Conservation (phyloP, 2,329 filamentous ascomycete genomes). For the Cordyceps sp. region DNA sequence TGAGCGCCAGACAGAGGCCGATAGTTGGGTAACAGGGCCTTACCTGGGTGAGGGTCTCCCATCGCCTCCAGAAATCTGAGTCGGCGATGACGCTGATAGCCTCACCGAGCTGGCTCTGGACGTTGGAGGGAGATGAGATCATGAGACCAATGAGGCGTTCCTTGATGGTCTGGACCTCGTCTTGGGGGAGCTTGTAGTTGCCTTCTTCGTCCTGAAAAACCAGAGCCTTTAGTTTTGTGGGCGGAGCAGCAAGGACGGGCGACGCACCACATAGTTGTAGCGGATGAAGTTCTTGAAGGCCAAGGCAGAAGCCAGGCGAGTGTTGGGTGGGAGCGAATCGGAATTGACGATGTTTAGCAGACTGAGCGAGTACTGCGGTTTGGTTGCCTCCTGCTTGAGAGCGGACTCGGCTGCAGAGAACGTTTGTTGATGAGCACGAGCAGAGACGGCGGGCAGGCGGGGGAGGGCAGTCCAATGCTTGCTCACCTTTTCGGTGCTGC, state of each 20-base stretch:
- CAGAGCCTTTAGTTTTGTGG: slow-evolving; percentile 4
- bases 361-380: slow-evolving; percentile 72
- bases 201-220: slow-evolving; percentile 66
- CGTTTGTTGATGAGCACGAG: slow-evolving; percentile 19
- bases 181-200: slow-evolving; percentile 68
- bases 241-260: background rate
- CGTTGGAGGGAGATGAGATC: slow-evolving; percentile 74
- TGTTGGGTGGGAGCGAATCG: slow-evolving; percentile 54
- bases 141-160: slow-evolving; percentile 89
- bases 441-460: slow-evolving; percentile 9
- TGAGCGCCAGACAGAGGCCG: too few species aligned
- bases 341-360: slow-evolving; percentile 84
- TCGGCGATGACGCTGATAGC: slow-evolving; percentile 95
- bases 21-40: background rate
- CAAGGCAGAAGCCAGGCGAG: slow-evolving; percentile 71
- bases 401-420: slow-evolving; percentile 54
- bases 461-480: slow-evolving; percentile 2
- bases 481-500: slow-evolving; percentile 75
- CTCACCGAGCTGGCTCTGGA: slow-evolving; percentile 89
- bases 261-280: slow-evolving; percentile 68
- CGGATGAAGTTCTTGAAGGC: slow-evolving; percentile 99
- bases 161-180: slow-evolving; percentile 85
- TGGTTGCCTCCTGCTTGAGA: slow-evolving; percentile 62
- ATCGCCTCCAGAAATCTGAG: slow-evolving; percentile 90
- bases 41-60: slow-evolving; percentile 87